These are phyloP conservation scores for Penicillium vulpinum DNA, from an alignment of 2,329 filamentous ascomycete genomes.

Conservation along the genomic window DNA sequence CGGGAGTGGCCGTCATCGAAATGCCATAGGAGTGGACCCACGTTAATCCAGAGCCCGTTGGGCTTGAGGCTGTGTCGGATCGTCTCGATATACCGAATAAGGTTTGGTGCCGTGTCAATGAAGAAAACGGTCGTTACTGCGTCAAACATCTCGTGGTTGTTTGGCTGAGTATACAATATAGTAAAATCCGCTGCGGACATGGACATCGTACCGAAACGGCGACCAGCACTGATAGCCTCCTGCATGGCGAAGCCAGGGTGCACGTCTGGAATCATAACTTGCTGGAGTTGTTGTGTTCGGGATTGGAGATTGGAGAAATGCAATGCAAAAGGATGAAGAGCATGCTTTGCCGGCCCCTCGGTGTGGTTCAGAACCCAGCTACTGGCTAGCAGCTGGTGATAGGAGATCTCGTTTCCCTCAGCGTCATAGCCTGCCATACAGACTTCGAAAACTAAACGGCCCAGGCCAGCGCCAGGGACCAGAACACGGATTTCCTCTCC, in stretches of 20 bases:
- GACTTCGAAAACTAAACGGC: constrained; percentile 84
- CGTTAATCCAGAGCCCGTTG: constrained; percentile 82
- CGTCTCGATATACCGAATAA: constrained; percentile 85
- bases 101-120: constrained; percentile 92
- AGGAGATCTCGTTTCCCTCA: constrained; percentile 95
- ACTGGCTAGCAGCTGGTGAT: constrained; percentile 90
- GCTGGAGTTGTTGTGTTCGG: constrained; percentile 71
- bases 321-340: constrained; percentile 80
- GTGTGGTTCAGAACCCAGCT: constrained; percentile 59
- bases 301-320: constrained; percentile 82
- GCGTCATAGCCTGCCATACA: constrained; percentile 69
- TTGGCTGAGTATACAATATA: constrained; percentile 71
- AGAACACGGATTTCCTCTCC: constrained; percentile 63
- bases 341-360: constrained; percentile 60
- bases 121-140: constrained; percentile 92
- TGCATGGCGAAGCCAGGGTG: constrained; percentile 64
- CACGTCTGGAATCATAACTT: constrained; percentile 76
- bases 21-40: constrained; percentile 92
- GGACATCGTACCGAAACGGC: constrained; percentile 67
- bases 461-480: constrained; percentile 86
- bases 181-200: constrained; percentile 95
- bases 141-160: constrained; percentile 66
- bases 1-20: constrained; percentile 65
- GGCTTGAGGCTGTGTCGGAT: constrained; percentile 74
- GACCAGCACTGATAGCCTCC: constrained; percentile 29